phyloP scores from a whole-genome alignment of 2,329 filamentous ascomycete species.

The Trichophyton rubrum region DNA sequence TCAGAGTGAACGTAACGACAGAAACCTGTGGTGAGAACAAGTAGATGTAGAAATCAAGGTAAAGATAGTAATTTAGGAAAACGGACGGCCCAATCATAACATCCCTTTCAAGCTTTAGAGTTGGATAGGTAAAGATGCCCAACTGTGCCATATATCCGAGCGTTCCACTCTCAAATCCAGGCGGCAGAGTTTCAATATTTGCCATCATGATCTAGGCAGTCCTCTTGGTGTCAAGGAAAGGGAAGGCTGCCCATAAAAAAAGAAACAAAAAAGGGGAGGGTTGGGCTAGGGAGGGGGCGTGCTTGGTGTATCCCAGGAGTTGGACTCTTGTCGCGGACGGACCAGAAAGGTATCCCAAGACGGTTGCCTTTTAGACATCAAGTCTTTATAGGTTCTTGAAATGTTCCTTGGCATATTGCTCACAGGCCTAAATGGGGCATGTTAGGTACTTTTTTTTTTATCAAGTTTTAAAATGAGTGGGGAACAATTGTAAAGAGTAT shows the following conservation, averaged over 20 bases:
- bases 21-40: background rate
- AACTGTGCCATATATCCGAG: background rate
- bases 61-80: conserved; percentile 1
- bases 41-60: background rate
- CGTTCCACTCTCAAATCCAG: background rate
- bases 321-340: background rate
- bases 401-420: conserved; percentile 94
- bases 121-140: background rate
- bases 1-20: background rate
- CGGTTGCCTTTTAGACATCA: background rate
- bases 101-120: background rate
- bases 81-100: background rate
- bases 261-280: background rate
- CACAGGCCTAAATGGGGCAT: conserved; percentile 50
- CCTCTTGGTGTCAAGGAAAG: background rate
- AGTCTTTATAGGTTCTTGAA: conserved; percentile 42
- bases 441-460: conserved; percentile 14
- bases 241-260: background rate
- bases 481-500: background rate
- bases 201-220: background rate
- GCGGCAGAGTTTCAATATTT: background rate
- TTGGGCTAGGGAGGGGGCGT: background rate
- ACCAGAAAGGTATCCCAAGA: conserved; percentile 5
- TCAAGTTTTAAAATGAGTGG: conserved; percentile 5
- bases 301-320: background rate